Base-by-base conservation (phyloP, 352 stramenopile genomes). In the Pythium rhizo-oryzae region DNA sequence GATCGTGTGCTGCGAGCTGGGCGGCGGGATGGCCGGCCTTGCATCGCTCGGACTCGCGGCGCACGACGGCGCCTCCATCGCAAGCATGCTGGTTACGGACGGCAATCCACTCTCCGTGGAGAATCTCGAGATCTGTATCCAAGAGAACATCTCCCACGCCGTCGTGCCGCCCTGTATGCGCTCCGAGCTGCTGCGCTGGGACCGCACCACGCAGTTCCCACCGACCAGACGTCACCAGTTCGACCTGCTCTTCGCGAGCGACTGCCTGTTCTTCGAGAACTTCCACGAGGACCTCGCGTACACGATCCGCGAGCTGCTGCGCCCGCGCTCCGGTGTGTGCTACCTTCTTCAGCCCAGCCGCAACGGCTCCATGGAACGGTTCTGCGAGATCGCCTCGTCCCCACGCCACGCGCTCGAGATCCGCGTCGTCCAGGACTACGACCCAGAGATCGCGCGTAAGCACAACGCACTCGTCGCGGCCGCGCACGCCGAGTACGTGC, bases 191-290 rank as follows among this genome's bases (percentile, higher is more conserved):
- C 65, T 96, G 41, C 77, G 81, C 5, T 96, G 88, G 88, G 83
- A 92, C 52, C 83, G 87, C 43, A 67, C 74, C 25, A 70, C 56
- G 13, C 25, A 43, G 8, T 73, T 85, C 33, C 56, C 65, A 8
- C 37, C 62, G 8, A 55, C 76, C 21, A 59, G 78, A 65, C 71
- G 59, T 7, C 73, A 86, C 28, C 77, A 90, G 53, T 93, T 93
- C 59, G 85, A 96, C 63, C 65, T 96, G 62, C 66, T 96, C 46
- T 76, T 96, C 35, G 88, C 86, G 6, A 93, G 86, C 58, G 88
- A 96, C 67, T 96, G 88, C 59, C 71, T 96, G 1, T 96, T 96
- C 72, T 96, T 96, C 58, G 85, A 94, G 74, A 80, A 88, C 1
- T 96, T 94, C 70, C 86, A 96, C 70, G 68, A 84, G 50, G 88